These are phyloP conservation scores for Begonia fuchsioides DNA, from an alignment of 306 rosid genomes.

Conservation along the genomic window DNA sequence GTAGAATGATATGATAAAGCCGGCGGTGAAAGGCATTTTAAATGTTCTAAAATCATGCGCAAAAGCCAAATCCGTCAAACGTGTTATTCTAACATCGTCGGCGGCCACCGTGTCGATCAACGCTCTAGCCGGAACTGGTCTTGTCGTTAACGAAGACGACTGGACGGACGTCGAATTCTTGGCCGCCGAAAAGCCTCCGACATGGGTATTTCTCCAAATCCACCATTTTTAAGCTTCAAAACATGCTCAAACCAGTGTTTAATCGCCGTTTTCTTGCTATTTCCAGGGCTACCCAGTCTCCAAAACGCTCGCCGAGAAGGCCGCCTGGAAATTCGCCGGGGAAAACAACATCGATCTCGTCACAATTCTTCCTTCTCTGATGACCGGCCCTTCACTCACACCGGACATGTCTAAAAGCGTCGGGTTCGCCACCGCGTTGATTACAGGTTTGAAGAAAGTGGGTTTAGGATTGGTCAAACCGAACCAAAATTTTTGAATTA, in stretches of 20 bases:
- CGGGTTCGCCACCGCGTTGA: constrained; percentile 26
- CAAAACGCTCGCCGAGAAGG: constrained; percentile 59
- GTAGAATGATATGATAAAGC: constrained; percentile 85
- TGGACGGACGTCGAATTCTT: constrained; percentile 67
- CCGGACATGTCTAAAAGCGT: constrained; percentile 50
- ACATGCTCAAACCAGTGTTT: too few species aligned
- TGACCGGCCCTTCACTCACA: constrained; percentile 53
- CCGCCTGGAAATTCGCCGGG: constrained; percentile 68
- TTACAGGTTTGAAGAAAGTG: constrained; percentile 33
- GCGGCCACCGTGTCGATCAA: constrained; percentile 58
- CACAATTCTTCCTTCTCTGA: constrained; percentile 58
- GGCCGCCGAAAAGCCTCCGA: constrained; percentile 43
- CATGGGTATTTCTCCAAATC: constrained; percentile 36
- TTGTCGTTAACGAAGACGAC: constrained; percentile 39
- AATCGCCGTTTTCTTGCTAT: not conserved
- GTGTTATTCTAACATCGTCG: too few species aligned
- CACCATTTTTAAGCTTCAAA: not conserved
- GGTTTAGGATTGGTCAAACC: too few species aligned
- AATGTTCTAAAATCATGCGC: constrained; percentile 60
- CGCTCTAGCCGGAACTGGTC: constrained; percentile 28
- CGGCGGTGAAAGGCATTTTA: too few species aligned
- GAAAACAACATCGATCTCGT: constrained; percentile 56
- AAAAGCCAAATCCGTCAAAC: constrained; percentile 45
- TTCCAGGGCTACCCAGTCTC: constrained; percentile 70
- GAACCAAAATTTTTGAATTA: too few species aligned